These are phyloP conservation scores for Schizophyllum commune DNA, from an alignment of 1,284 basidiomycete species.

Conservation along the genomic window DNA sequence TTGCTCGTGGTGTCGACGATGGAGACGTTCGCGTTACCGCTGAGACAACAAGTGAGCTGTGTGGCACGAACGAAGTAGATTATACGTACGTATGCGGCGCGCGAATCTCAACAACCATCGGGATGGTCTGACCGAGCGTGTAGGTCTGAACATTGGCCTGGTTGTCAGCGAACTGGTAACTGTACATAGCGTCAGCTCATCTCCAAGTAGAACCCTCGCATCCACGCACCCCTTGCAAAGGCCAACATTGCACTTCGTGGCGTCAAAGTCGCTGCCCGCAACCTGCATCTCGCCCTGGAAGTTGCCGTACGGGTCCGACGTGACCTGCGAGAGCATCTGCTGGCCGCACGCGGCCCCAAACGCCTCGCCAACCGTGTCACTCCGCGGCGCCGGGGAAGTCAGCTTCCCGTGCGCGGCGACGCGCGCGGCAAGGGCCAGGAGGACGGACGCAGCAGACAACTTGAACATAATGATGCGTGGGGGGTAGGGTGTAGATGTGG, in stretches of 20 bases:
- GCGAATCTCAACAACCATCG: slow-evolving; percentile 3
- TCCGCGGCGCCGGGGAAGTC: neutral
- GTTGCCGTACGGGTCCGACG: slow-evolving; percentile 6
- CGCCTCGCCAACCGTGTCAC: neutral
- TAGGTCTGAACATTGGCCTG: slow-evolving; percentile 1
- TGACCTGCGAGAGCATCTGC: slow-evolving; percentile 5
- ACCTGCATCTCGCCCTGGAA: slow-evolving; percentile 1
- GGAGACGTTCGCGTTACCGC: neutral
- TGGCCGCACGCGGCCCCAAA: slow-evolving; percentile 7
- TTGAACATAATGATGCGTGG: neutral
- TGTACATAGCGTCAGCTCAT: neutral
- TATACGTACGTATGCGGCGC: slow-evolving; percentile 2
- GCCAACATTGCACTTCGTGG: neutral
- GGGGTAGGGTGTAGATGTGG: neutral
- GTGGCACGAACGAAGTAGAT: neutral
- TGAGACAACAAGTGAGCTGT: neutral
- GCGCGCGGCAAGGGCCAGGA: neutral
- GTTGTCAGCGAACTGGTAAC: slow-evolving; percentile 5
- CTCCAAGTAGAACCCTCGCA: neutral
- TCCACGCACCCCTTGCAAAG: neutral
- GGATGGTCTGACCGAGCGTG: slow-evolving; percentile 3
- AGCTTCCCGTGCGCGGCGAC: neutral
- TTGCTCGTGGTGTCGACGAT: slow-evolving; percentile 3
- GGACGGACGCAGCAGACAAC: neutral
- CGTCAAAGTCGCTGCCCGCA: neutral